These are phyloP conservation scores for Ampelomyces quisqualis DNA, from an alignment of 2,329 filamentous ascomycete genomes.

Conservation along the genomic window DNA sequence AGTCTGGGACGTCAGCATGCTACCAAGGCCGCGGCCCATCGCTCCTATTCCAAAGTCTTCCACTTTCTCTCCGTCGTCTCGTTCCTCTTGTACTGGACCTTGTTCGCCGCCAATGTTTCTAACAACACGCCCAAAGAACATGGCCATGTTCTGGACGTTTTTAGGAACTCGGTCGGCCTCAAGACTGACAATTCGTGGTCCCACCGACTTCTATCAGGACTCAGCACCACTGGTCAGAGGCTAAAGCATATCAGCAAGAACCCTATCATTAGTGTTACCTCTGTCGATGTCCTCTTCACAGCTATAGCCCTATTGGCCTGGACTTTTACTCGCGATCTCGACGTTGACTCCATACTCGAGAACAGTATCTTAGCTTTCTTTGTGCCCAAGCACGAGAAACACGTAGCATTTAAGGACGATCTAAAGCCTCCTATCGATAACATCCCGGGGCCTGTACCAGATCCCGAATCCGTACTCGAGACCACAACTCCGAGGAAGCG, in stretches of 20 bases:
- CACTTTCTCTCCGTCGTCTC: slow-evolving; percentile 50
- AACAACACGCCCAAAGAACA: slow-evolving; percentile 53
- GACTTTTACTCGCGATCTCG: slow-evolving; percentile 57
- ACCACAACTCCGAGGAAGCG: slow-evolving; percentile 26
- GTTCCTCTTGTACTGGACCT: slow-evolving; percentile 50
- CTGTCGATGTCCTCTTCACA: slow-evolving; percentile 61
- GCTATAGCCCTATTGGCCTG: slow-evolving; percentile 57
- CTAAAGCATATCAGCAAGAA: slow-evolving; percentile 56
- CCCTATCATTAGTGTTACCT: slow-evolving; percentile 58
- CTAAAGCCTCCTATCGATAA: too few species aligned
- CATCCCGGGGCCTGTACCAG: too few species aligned
- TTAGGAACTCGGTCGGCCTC: slow-evolving; percentile 46
- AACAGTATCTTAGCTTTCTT: slow-evolving; percentile 36
- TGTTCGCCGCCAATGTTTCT: slow-evolving; percentile 48
- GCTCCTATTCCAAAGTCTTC: slow-evolving; percentile 52
- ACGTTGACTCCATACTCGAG: slow-evolving; percentile 53
- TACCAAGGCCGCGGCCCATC: slow-evolving; percentile 44
- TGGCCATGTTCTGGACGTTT: slow-evolving; percentile 38
- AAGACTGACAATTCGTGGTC: slow-evolving; percentile 44
- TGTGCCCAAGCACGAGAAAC: slow-evolving; percentile 28
- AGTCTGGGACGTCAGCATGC: slow-evolving; percentile 52
- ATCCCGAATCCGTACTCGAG: slow-evolving; percentile 11
- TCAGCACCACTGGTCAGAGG: slow-evolving; percentile 41
- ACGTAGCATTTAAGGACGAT: slow-evolving; percentile 25
- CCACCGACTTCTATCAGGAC: slow-evolving; percentile 29